Conservation (phyloP, 768 basidiomycete species). For the Pholiota conissans region DNA sequence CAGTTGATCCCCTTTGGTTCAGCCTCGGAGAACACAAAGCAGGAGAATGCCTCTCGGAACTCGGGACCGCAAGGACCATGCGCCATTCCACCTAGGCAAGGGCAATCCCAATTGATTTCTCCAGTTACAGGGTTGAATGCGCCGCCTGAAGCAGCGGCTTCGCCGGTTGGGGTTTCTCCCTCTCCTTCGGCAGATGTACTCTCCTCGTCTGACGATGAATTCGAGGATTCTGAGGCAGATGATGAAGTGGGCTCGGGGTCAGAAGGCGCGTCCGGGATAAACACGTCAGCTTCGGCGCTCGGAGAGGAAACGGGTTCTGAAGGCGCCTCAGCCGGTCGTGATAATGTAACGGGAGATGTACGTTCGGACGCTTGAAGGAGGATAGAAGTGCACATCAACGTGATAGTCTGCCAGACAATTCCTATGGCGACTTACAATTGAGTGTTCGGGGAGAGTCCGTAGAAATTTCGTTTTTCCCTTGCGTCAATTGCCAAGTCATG, state of each 20-base stretch:
- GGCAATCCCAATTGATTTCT: constrained; percentile 99
- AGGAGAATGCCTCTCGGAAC: constrained; percentile 95
- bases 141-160: constrained; percentile 47
- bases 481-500: constrained; percentile 47
- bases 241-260: constrained; percentile 12
- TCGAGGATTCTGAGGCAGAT: constrained; percentile 9
- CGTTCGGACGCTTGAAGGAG: constrained; percentile 2
- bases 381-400: background rate
- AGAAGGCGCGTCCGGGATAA: constrained; percentile 17
- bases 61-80: constrained; percentile 92
- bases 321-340: constrained; percentile 7
- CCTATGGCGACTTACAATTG: constrained; percentile 20
- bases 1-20: constrained; percentile 99
- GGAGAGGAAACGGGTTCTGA: constrained; percentile 6
- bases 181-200: constrained; percentile 12
- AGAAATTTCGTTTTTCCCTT: constrained; percentile 41
- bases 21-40: constrained; percentile 90
- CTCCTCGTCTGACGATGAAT: constrained; percentile 7
- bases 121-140: constrained; percentile 97
- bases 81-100: constrained; percentile 98
- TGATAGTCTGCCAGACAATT: background rate
- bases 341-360: constrained; percentile 7
- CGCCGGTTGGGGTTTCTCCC: constrained; percentile 25
- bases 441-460: constrained; percentile 37
- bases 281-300: constrained; percentile 2